Base-by-base conservation (phyloP, 2,329 filamentous ascomycete genomes). In the Calonectria leucothoes region DNA sequence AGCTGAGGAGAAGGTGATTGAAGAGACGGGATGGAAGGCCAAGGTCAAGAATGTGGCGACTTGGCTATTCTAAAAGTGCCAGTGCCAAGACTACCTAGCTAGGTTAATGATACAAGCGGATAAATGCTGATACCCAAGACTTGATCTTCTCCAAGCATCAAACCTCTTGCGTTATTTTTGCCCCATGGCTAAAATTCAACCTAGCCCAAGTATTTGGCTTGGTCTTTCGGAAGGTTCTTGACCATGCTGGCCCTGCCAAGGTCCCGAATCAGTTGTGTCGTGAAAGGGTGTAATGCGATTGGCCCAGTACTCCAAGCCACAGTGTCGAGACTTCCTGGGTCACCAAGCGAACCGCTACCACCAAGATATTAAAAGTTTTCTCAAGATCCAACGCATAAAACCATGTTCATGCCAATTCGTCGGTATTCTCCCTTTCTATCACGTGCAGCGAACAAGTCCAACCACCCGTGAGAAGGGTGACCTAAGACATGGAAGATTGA, bases 11-110 rank as follows among this genome's bases (percentile, higher is more conserved):
- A 77, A 78, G 67, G 74, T 77, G 8, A 71, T 72, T 2, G 77
- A 79, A 48, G 74, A 76, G 65, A 79, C 76, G 17, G 85, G 79
- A 0, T 93, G 91, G 91, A 92, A 92, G 79, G 64, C 51, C 2
- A 81, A 78, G 73, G 31, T 70, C 7, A 83, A 81, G 74, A 76
- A 66, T 6, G 65, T 74, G 3, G 2, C 81, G 11, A 73, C 64
- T 5, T 84, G 91, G 82, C 0, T 84, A 8, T 83, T 84, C 25
- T 84, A 75, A 79, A 11, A 2, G n/a, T 1, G 25, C n/a, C 6
- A 10, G 23, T 11, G 14, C 17, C 23, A 39, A 4, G n/a, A 39
- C 17, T 31, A 14, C 20, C 20, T 27, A 4, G 23, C 11, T 27
- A 61, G 39, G 2, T 6, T 59, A 59, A 37, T 27, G 25, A 59